phyloP scores from a whole-genome alignment of 805 yeast species.

The Saccharomycopsis sp. region DNA sequence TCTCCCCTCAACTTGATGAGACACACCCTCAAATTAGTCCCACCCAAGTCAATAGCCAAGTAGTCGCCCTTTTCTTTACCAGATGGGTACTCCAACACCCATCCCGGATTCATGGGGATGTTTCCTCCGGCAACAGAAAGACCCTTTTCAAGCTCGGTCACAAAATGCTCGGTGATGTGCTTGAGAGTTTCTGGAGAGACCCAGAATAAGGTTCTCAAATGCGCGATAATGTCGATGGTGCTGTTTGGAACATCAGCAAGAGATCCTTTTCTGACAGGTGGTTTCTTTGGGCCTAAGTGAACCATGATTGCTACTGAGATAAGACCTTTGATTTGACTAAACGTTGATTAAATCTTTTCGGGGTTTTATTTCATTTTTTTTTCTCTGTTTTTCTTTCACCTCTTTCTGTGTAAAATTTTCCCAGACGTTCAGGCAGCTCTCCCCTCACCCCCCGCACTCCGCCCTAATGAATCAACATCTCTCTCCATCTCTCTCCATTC shows the following conservation, averaged over 20 bases:
- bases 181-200: slow-evolving; percentile 53
- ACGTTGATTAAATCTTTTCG: no score
- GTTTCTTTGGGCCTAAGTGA: slow-evolving; percentile 75
- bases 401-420: no score
- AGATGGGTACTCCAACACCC: slow-evolving; percentile 92
- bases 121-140: slow-evolving; percentile 66
- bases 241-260: slow-evolving; percentile 59
- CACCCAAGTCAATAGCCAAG: slow-evolving; percentile 93
- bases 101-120: slow-evolving; percentile 95
- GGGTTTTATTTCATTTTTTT: no score
- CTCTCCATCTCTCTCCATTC: no score
- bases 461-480: no score
- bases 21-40: slow-evolving; percentile 92
- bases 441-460: no score
- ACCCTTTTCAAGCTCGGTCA: slow-evolving; percentile 74
- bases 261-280: slow-evolving; percentile 69
- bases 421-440: no score
- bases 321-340: no score
- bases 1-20: slow-evolving; percentile 77
- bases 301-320: slow-evolving; percentile 55
- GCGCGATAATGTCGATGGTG: slow-evolving; percentile 47
- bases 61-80: slow-evolving; percentile 87
- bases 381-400: no score
- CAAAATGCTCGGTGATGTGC: slow-evolving; percentile 66
- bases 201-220: slow-evolving; percentile 52